phyloP scores from a whole-genome alignment of 163 green algal species.

The Volvox carteri region DNA sequence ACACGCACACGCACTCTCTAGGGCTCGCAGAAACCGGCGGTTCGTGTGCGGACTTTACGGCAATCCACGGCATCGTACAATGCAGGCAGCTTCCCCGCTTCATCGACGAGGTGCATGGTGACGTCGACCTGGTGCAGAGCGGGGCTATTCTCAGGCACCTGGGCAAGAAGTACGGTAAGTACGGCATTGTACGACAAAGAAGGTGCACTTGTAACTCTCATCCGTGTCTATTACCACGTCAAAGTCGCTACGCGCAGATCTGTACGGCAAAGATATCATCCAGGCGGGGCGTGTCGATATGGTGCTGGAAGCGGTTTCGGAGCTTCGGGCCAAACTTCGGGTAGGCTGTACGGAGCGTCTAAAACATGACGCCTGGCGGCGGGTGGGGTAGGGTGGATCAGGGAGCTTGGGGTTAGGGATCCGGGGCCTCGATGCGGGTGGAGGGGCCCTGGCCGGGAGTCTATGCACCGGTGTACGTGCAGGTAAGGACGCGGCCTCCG shows the following conservation, averaged over 20 bases:
- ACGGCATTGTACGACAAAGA: not conserved
- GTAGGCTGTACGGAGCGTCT: not conserved
- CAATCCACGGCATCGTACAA: not conserved
- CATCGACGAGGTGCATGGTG: constrained; percentile 55
- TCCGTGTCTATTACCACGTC: too few relatives aligned
- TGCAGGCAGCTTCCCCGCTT: constrained; percentile 65
- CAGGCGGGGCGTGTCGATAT: constrained; percentile 27
- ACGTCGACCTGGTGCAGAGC: constrained; percentile 44
- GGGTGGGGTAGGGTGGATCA: not conserved
- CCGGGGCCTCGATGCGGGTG: too few relatives aligned
- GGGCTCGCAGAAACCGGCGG: too few relatives aligned
- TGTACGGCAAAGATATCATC: constrained; percentile 39
- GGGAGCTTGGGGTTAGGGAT: not conserved
- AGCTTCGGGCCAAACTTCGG: constrained; percentile 32
- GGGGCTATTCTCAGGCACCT: constrained; percentile 59
- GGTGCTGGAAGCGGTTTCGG: constrained; percentile 38
- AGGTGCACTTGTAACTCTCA: too few relatives aligned
- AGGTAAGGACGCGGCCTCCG: too few relatives aligned
- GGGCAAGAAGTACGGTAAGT: constrained; percentile 51
- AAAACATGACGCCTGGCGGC: too few relatives aligned
- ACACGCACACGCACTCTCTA: too few relatives aligned
- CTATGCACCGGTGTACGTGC: too few relatives aligned
- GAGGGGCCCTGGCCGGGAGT: too few relatives aligned
- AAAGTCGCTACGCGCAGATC: constrained; percentile 42
- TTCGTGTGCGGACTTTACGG: constrained; percentile 1